phyloP scores from a whole-genome alignment of 2,329 filamentous ascomycete species.

The Talaromyces sp. region DNA sequence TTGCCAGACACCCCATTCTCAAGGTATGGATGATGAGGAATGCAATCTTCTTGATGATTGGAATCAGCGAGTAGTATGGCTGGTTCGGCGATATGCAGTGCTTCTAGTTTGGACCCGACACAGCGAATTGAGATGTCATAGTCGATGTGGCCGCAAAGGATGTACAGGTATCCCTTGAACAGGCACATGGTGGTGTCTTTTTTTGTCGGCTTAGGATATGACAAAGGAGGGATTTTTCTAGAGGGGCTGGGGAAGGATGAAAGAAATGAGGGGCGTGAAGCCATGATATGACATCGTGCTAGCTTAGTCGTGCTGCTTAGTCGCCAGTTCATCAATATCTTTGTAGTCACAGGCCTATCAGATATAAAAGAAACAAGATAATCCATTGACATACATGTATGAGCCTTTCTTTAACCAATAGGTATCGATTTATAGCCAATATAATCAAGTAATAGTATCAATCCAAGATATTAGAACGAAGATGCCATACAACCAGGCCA shows the following conservation, averaged over 20 bases:
- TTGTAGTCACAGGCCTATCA: neutral
- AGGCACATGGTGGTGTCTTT: slow-evolving; percentile 5
- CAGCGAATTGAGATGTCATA: neutral
- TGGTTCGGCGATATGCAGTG: neutral
- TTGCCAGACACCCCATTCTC: neutral
- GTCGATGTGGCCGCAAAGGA: slow-evolving; percentile 4
- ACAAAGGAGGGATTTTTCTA: neutral
- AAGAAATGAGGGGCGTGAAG: neutral
- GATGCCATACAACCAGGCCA: neutral
- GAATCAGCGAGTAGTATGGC: neutral
- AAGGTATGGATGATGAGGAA: neutral
- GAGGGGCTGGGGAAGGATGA: neutral
- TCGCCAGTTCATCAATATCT: neutral
- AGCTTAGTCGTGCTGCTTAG: neutral
- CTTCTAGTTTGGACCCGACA: neutral
- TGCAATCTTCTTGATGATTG: neutral
- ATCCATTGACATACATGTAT: too few species aligned
- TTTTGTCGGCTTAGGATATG: neutral
- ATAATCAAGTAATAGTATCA: too few species aligned
- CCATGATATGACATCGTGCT: neutral
- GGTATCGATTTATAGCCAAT: neutral
- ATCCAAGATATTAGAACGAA: neutral
- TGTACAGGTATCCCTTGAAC: neutral
- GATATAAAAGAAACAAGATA: neutral
- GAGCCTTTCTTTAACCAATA: neutral